Percentiles rank a stretch among this genome's conserved stretches.
These are phyloP conservation scores for Annulohypoxylon truncatum DNA, from an alignment of 2,329 filamentous ascomycete species.

Conservation along the genomic window DNA sequence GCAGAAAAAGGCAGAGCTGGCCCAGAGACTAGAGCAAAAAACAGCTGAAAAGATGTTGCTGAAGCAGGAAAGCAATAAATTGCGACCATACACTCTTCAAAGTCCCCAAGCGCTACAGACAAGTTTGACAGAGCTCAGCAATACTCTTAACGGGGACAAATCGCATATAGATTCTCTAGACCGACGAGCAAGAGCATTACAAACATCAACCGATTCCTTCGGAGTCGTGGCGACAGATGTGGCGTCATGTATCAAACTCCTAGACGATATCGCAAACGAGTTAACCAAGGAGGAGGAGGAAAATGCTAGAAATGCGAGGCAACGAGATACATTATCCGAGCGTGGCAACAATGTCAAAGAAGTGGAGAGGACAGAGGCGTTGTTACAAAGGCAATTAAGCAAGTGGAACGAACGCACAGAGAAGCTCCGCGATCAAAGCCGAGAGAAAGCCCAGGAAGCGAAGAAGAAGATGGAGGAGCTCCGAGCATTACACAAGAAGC, in stretches of 20 bases:
- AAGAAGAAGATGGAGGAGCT: slow-evolving; percentile 93
- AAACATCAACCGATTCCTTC: slow-evolving; percentile 93
- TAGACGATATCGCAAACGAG: slow-evolving; percentile 88
- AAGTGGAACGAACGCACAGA: slow-evolving; percentile 91
- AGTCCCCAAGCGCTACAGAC: slow-evolving; percentile 86
- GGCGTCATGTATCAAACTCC: slow-evolving; percentile 84
- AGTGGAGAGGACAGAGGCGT: slow-evolving; percentile 86
- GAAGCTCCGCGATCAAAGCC: slow-evolving; percentile 81
- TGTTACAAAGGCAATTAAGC: slow-evolving; percentile 84
- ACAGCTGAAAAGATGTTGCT: slow-evolving; percentile 76
- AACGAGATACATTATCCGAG: slow-evolving; percentile 88
- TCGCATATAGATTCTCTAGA: slow-evolving; percentile 88
- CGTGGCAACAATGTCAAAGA: slow-evolving; percentile 90
- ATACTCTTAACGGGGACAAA: slow-evolving; percentile 82
- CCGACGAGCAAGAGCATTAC: slow-evolving; percentile 85
- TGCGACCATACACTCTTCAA: slow-evolving; percentile 91
- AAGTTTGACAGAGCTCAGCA: slow-evolving; percentile 82
- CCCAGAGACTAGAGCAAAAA: slow-evolving; percentile 76
- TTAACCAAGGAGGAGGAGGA: slow-evolving; percentile 93
- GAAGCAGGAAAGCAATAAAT: slow-evolving; percentile 86
- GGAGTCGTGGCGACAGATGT: slow-evolving; percentile 86
- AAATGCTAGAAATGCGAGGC: slow-evolving; percentile 79
- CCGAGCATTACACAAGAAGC: slow-evolving; percentile 78
- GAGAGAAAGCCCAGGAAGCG: slow-evolving; percentile 82
- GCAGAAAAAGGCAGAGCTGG: slow-evolving; percentile 80